Conservation (phyloP, 306 rosid species). For the Pyrus pyrifolia region DNA sequence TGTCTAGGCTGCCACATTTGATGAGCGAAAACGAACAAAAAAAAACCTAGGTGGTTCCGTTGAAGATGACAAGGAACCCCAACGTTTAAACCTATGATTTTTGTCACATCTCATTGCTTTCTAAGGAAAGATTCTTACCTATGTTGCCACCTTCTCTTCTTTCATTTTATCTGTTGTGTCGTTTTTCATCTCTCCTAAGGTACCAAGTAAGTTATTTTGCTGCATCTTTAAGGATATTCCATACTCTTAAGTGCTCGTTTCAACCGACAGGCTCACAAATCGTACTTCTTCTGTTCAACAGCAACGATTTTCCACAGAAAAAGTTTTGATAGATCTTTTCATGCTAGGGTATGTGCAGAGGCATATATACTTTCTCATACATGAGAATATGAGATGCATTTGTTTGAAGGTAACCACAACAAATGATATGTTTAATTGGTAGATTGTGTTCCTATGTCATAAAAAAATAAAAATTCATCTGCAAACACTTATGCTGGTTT, state of each 20-base stretch:
- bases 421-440: background rate
- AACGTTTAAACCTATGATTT: slow-evolving; percentile 1
- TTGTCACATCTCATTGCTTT: background rate
- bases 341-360: background rate
- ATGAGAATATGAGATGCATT: background rate
- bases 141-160: background rate
- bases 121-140: background rate
- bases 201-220: too few relatives aligned
- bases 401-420: background rate
- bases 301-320: too few relatives aligned
- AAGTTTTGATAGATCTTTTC: background rate
- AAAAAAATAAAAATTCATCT: background rate
- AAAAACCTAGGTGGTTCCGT: background rate
- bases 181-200: background rate
- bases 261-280: background rate
- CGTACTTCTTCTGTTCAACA: background rate
- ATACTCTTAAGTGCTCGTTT: background rate
- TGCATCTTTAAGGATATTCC: background rate
- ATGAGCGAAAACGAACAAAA: background rate
- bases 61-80: background rate
- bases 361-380: background rate
- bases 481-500: background rate
- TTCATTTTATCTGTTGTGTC: background rate
- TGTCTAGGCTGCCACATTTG: background rate
- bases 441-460: background rate